phyloP scores from a whole-genome alignment of 2,329 filamentous ascomycete species.

The Fusarium beomiforme region DNA sequence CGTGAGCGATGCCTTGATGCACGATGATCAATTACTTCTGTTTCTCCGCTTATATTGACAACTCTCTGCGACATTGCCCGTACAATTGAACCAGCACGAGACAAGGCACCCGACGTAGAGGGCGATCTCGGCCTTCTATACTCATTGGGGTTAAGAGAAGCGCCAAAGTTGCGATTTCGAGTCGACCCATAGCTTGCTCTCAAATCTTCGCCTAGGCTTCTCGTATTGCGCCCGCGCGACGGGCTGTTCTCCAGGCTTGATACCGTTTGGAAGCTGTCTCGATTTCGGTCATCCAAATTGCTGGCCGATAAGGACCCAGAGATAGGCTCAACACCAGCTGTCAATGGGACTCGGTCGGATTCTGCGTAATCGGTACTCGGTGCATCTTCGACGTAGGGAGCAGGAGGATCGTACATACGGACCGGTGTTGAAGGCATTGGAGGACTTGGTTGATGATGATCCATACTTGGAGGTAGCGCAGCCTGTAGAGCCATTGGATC shows the following conservation, averaged over 20 bases:
- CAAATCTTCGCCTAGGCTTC: constrained; percentile 60
- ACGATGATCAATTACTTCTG: constrained; percentile 80
- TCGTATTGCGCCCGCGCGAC: constrained; percentile 62
- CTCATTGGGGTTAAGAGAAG: constrained; percentile 62
- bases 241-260: constrained; percentile 66
- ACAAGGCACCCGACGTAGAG: constrained; percentile 71
- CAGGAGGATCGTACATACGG: constrained; percentile 45
- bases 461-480: constrained; percentile 64
- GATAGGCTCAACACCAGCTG: constrained; percentile 65
- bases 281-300: constrained; percentile 53
- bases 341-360: constrained; percentile 68
- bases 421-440: constrained; percentile 37
- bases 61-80: constrained; percentile 95
- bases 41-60: constrained; percentile 95
- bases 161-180: constrained; percentile 66
- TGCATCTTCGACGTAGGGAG: constrained; percentile 50
- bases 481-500: constrained; percentile 64
- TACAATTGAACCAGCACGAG: constrained; percentile 78
- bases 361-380: constrained; percentile 56
- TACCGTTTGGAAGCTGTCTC: constrained; percentile 68
- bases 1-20: constrained; percentile 69
- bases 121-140: constrained; percentile 68
- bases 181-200: constrained; percentile 66
- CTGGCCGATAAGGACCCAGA: constrained; percentile 58
- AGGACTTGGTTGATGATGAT: constrained; percentile 39